These are phyloP conservation scores for Lotmaria passim DNA, from an alignment of 208 protist species.

Conservation along the genomic window DNA sequence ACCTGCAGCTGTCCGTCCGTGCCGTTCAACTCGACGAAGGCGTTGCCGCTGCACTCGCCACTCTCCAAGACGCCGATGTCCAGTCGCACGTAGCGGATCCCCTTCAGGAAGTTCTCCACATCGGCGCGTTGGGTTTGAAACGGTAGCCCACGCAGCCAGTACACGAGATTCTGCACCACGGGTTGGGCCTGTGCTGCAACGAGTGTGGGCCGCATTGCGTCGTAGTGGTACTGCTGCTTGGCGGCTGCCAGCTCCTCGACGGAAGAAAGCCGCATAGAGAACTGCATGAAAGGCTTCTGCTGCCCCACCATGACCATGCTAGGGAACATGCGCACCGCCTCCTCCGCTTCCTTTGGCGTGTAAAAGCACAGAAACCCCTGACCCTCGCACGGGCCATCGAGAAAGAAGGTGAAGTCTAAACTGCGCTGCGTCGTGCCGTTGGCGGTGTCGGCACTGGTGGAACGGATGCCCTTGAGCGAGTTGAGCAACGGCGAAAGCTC, in stretches of 20 bases:
- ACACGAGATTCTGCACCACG: neutral
- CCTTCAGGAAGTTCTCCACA: constrained; percentile 8
- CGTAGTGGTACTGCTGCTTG: constrained; percentile 2
- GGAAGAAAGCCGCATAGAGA: neutral
- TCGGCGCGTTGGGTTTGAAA: constrained; percentile 8
- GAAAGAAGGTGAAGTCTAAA: constrained; percentile 16
- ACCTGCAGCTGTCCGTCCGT: neutral
- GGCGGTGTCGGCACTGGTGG: neutral
- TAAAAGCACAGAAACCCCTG: constrained; percentile 15
- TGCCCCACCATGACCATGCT: neutral
- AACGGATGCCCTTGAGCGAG: neutral
- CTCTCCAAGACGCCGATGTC: constrained; percentile 10
- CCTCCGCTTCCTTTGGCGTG: neutral
- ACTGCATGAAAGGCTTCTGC: neutral
- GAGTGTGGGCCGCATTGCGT: neutral
- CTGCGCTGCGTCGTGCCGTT: neutral
- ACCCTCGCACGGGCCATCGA: constrained; percentile 7
- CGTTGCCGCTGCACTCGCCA: constrained; percentile 19
- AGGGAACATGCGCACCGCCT: neutral
- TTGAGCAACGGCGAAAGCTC: constrained; percentile 12
- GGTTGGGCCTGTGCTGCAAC: neutral
- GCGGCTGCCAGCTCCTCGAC: neutral
- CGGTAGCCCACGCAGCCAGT: constrained; percentile 16
- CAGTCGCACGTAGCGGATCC: neutral
- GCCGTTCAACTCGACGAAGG: constrained; percentile 13